Conservation (phyloP, 2,329 filamentous ascomycete species). For the Chaetomiaceae sp. region DNA sequence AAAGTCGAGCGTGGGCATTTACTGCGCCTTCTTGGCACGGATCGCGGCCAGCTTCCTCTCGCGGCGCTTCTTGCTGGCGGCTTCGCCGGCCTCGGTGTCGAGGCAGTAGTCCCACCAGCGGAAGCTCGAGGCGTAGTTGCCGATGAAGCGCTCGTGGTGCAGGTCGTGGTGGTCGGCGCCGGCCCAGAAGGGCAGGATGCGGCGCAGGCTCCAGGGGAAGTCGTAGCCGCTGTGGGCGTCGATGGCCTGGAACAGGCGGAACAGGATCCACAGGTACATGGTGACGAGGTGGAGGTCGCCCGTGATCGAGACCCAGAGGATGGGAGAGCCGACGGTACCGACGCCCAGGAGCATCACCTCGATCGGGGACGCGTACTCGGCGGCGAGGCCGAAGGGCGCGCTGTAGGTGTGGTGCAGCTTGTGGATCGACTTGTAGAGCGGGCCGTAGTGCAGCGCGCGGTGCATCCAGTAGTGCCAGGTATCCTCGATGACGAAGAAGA, state of each 20-base stretch:
- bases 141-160: constrained; percentile 97
- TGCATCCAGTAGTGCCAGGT: constrained; percentile 98
- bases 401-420: constrained; percentile 99
- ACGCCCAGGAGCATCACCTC: constrained; percentile 93
- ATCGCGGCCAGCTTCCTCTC: constrained; percentile 68
- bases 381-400: constrained; percentile 90
- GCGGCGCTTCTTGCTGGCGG: constrained; percentile 77
- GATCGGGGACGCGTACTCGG: constrained; percentile 95
- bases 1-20: too few relatives aligned
- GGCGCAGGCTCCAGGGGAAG: constrained; percentile 94
- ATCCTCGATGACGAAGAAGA: constrained; percentile 96
- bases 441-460: constrained; percentile 86
- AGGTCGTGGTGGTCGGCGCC: constrained; percentile 94
- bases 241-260: constrained; percentile 94
- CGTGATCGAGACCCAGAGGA: constrained; percentile 78
- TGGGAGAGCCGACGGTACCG: constrained; percentile 76
- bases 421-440: constrained; percentile 93
- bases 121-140: constrained; percentile 97
- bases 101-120: constrained; percentile 96
- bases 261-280: constrained; percentile 95
- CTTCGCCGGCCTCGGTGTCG: constrained; percentile 88
- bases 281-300: constrained; percentile 89
- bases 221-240: constrained; percentile 97
- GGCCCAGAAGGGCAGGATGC: constrained; percentile 96
- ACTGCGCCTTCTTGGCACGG: constrained; percentile 64